phyloP scores from a whole-genome alignment of 768 basidiomycete species.

The Dentipellis sp. region DNA sequence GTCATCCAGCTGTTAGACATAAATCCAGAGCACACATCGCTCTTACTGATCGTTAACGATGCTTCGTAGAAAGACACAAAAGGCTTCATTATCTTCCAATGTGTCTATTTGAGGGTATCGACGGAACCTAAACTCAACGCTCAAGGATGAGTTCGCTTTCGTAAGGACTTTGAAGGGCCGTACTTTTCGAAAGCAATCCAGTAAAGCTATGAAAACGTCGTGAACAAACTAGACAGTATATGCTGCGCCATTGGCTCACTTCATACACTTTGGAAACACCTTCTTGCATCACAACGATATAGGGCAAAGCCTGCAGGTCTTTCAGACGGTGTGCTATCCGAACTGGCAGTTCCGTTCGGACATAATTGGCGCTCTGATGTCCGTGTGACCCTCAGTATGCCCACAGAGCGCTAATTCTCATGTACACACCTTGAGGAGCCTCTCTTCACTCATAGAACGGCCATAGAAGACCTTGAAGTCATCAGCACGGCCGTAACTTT shows the following conservation, averaged over 20 bases:
- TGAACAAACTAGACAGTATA: neutral
- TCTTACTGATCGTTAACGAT: slow-evolving; percentile 71
- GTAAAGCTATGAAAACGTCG: slow-evolving; percentile 52
- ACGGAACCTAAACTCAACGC: slow-evolving; percentile 27
- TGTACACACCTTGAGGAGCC: slow-evolving; percentile 57
- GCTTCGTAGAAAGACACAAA: slow-evolving; percentile 60
- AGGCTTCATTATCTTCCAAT: slow-evolving; percentile 65
- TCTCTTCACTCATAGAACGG: slow-evolving; percentile 70
- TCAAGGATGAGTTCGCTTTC: neutral
- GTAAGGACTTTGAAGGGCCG: slow-evolving; percentile 2
- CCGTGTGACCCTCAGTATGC: neutral
- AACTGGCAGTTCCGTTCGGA: slow-evolving; percentile 81
- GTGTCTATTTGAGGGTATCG: slow-evolving; percentile 64
- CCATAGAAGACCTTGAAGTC: slow-evolving; percentile 68
- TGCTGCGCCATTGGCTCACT: slow-evolving; percentile 32
- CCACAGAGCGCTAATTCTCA: neutral
- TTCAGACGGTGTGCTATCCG: slow-evolving; percentile 82
- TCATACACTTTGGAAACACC: slow-evolving; percentile 78
- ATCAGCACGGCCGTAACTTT: slow-evolving; percentile 1
- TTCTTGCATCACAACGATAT: slow-evolving; percentile 80
- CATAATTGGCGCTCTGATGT: slow-evolving; percentile 80
- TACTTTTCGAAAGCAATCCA: slow-evolving; percentile 85
- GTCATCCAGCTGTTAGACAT: neutral
- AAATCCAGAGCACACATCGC: slow-evolving; percentile 2
- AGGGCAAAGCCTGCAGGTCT: slow-evolving; percentile 81